phyloP scores from a whole-genome alignment of 176 grass and related monocot genomes.

The Chloris gayana region DNA sequence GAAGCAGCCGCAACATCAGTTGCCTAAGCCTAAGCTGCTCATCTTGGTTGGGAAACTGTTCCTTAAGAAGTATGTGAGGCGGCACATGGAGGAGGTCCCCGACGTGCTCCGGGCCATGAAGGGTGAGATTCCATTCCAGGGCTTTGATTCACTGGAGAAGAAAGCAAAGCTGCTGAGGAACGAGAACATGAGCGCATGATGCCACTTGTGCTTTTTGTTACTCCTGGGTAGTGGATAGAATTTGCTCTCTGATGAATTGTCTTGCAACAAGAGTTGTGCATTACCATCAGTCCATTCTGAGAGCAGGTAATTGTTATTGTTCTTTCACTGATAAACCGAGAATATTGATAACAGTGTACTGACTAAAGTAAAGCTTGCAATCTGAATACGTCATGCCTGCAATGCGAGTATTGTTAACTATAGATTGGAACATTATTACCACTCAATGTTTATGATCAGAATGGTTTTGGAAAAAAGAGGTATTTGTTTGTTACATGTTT shows the following conservation, averaged over 20 bases:
- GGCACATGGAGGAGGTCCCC: background rate
- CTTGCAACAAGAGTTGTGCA: background rate
- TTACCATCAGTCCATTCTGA: background rate
- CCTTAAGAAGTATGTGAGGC: slow-evolving; percentile 2
- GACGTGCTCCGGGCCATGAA: slow-evolving; percentile 31
- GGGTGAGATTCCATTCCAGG: slow-evolving; percentile 37
- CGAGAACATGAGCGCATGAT: slow-evolving; percentile 29
- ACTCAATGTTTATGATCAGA: background rate
- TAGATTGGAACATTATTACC: background rate
- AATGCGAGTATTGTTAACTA: too few relatives aligned
- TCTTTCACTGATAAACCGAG: background rate
- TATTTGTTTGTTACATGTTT: background rate
- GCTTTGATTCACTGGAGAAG: slow-evolving; percentile 14
- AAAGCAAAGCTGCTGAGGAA: background rate
- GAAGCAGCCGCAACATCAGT: background rate
- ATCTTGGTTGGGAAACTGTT: background rate
- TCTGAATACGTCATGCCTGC: too few relatives aligned
- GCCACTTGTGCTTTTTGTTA: background rate
- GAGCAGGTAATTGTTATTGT: background rate
- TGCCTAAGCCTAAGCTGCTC: background rate
- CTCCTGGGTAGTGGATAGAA: background rate
- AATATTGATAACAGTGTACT: background rate
- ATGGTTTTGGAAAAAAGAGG: background rate
- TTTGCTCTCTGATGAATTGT: background rate
- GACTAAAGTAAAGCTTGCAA: background rate